These are phyloP conservation scores for Cucurbita ficifolia DNA, from an alignment of 306 rosid species.

Conservation along the genomic window DNA sequence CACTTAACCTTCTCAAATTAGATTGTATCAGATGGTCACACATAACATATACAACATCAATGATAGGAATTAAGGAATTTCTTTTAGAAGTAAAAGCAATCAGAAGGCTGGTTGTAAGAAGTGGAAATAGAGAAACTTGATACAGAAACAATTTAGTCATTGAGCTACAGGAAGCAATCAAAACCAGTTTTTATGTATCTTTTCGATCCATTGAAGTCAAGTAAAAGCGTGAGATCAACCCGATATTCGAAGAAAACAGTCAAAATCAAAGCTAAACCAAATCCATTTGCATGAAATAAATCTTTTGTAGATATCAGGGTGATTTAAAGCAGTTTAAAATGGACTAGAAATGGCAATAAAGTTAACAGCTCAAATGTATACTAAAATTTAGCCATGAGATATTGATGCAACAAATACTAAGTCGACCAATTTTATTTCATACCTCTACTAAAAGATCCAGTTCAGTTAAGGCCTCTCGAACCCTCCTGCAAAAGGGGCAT, in stretches of 20 bases:
- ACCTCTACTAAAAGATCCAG: slow-evolving; percentile 85
- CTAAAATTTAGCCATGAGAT: not conserved
- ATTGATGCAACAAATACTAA: not conserved
- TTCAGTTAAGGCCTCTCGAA: slow-evolving; percentile 86
- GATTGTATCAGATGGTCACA: not conserved
- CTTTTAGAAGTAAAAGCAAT: not conserved
- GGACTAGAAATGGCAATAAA: not conserved
- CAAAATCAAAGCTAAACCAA: not conserved
- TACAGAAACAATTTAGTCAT: not conserved
- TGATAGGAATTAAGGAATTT: not conserved
- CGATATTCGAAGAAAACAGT: not conserved
- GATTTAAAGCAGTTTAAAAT: not conserved
- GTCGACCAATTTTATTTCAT: slow-evolving; percentile 17
- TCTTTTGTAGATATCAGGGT: not conserved
- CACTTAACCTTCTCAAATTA: not conserved
- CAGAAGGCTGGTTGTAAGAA: not conserved
- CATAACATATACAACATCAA: not conserved
- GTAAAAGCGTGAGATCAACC: not conserved
- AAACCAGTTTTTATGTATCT: not conserved
- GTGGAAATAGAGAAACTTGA: not conserved
- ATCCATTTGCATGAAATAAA: not conserved
- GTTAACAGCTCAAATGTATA: not conserved
- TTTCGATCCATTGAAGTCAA: not conserved
- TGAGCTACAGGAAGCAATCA: not conserved
- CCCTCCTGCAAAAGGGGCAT: slow-evolving; percentile 96